These are phyloP conservation scores for Alternaria novae-zelandiae DNA, from an alignment of 2,329 filamentous ascomycete genomes.

Conservation along the genomic window DNA sequence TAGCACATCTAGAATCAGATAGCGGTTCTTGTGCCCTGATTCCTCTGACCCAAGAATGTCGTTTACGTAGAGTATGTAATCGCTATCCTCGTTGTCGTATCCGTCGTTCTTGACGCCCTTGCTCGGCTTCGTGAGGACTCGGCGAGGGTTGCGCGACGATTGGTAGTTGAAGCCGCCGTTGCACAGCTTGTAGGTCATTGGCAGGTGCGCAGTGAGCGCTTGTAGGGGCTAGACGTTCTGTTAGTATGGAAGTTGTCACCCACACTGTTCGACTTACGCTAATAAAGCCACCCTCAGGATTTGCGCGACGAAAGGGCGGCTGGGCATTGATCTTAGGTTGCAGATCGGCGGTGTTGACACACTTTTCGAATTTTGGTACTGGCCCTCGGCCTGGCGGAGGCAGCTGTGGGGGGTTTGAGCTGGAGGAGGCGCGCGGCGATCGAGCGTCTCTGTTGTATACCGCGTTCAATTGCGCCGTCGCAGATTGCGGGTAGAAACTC, in stretches of 20 bases:
- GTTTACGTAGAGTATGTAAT: conserved; percentile 99
- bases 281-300: conserved; percentile 97
- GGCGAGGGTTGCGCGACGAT: conserved; percentile 91
- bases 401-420: conserved; percentile 57
- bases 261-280: conserved; percentile 69
- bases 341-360: conserved; percentile 75
- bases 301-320: conserved; percentile 88
- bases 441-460: conserved; percentile 63
- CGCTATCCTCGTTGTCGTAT: conserved; percentile 98
- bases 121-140: conserved; percentile 96
- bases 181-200: conserved; percentile 96
- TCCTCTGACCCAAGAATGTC: conserved; percentile 98
- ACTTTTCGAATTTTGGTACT: conserved; percentile 86
- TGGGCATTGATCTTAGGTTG: conserved; percentile 84
- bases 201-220: conserved; percentile 90
- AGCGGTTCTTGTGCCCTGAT: conserved; percentile 98
- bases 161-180: conserved; percentile 99
- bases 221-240: conserved; percentile 74
- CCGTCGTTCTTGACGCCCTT: conserved; percentile 99
- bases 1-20: conserved; percentile 94
- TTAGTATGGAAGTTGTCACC: conserved; percentile 19
- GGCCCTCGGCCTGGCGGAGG: conserved; percentile 63
- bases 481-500: conserved; percentile 74
- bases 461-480: conserved; percentile 73
- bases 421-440: conserved; percentile 53